Evolutionary conservation across 208 protist species (phyloP), one percentile per base, ranked within the genome.

Genomic region (Wallacemonas collosoma): DNA sequence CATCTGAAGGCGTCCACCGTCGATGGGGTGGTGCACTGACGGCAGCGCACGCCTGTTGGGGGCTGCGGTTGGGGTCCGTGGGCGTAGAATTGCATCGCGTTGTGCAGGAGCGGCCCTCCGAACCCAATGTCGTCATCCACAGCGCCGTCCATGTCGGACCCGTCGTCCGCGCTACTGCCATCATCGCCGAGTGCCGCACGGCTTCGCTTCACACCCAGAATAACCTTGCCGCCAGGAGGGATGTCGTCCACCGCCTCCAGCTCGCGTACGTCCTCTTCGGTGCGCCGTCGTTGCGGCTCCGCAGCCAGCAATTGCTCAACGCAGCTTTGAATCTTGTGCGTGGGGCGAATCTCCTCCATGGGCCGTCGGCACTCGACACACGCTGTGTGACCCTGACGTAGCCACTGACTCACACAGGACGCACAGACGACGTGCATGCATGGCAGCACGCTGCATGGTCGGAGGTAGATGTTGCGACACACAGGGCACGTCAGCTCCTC

Each of bases 371-470:
- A 98, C 73, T 92, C 76, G 8, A 88, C 79, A 67, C 94, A 98
- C n/a, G 53, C 83, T 7, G 15, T 68, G 50, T 74, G 74, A 1
- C 75, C 72, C 38, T 77, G 41, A 9, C 54, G 61, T n/a, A 95
- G 14, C 86, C 88, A 93, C 43, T 66, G 61, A 68, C 83, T 93
- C 68, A 98, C 84, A 73, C 94, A 98, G 9, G 73, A 64, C 2
- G 87, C 86, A 67, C 94, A 98, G 70, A 94, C 95, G 47, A 89
- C 86, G 82, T 98, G 94, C 81, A 95, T 86, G 65, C 94, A 98
- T 8, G 94, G 94, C 65, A 96, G 69, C 62, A 90, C 62, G 41
- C 74, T 89, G 75, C 89, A 93, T 0, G 91, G 90, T 0, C 92
- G 90, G 74, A 86, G 73, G 58, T 90, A 94, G 6, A 98, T 43